Conservation (phyloP, 192 early-diverging fungal species). For the Chytriomyces confervae region DNA sequence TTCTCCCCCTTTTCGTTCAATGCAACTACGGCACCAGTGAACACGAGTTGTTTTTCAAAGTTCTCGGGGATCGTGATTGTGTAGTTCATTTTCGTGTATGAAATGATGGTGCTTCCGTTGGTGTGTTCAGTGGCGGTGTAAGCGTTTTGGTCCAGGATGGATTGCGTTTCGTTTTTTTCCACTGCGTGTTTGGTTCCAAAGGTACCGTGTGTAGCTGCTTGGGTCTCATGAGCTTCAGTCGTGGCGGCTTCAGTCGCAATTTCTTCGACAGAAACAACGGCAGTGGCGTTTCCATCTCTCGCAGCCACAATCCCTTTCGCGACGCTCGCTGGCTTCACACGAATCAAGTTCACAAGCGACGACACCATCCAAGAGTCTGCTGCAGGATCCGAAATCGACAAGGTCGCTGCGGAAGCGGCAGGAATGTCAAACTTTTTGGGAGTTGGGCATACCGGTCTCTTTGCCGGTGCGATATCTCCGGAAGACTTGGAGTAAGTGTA, state of each 20-base stretch:
- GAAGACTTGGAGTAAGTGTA: constrained; percentile 22
- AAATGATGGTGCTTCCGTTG: constrained; percentile 1
- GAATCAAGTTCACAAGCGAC: not conserved
- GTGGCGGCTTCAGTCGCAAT: not conserved
- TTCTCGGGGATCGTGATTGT: not conserved
- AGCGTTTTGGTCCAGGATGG: not conserved
- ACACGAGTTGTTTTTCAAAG: not conserved
- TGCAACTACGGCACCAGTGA: not conserved
- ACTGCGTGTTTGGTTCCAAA: not conserved
- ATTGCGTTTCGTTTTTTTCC: not conserved
- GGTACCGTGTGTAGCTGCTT: no score
- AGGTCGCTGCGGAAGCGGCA: not conserved
- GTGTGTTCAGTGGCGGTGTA: not conserved
- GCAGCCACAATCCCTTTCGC: not conserved
- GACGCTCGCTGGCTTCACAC: not conserved
- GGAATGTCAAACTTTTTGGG: not conserved
- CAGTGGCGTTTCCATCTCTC: not conserved
- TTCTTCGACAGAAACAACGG: not conserved
- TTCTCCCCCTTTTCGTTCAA: not conserved
- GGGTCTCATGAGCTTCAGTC: not conserved
- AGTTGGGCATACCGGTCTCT: not conserved
- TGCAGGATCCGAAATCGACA: not conserved
- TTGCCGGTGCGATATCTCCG: not conserved
- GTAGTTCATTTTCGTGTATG: not conserved
- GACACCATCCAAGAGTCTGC: not conserved